Conservation (phyloP, 345 rosid species). For the Acer negundo region DNA sequence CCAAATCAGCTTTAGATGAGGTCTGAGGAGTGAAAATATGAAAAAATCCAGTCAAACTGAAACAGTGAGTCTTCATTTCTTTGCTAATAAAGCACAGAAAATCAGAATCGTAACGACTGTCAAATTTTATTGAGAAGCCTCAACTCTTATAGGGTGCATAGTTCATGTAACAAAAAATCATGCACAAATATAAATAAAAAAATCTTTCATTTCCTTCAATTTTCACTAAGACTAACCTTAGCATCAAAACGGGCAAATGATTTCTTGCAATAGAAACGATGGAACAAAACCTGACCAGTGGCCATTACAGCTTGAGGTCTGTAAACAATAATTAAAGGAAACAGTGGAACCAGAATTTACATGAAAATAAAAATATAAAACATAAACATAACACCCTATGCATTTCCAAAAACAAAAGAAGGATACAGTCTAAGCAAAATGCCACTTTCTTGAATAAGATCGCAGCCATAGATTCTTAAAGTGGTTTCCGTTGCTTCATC, state of each 20-base stretch:
- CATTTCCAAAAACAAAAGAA: constrained; percentile 19
- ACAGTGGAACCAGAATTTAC: constrained; percentile 4
- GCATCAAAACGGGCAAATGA: constrained; percentile 89
- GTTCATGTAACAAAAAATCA: background rate
- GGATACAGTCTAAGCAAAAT: constrained; percentile 82
- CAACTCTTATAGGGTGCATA: background rate
- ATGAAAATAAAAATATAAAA: background rate
- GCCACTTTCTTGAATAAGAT: constrained; percentile 92
- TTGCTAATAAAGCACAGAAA: background rate
- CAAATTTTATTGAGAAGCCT: background rate
- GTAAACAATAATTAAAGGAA: constrained; percentile 24
- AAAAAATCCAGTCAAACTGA: background rate
- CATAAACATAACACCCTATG: background rate
- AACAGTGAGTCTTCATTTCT: background rate
- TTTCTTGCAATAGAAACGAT: constrained; percentile 93
- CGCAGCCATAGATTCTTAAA: constrained; percentile 89
- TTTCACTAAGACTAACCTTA: constrained; percentile 48
- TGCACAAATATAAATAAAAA: background rate
- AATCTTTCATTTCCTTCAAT: no score
- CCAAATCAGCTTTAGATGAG: constrained; percentile 12
- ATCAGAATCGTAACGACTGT: background rate
- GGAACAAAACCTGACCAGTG: constrained; percentile 94
- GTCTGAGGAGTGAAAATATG: background rate
- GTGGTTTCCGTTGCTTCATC: constrained; percentile 76
- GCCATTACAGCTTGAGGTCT: constrained; percentile 99